A percentile compares a stretch with the other conserved stretches of the same genome.
phyloP scores from a whole-genome alignment of 2,329 filamentous ascomycete genomes.

The Pyrenophora seminiperda region DNA sequence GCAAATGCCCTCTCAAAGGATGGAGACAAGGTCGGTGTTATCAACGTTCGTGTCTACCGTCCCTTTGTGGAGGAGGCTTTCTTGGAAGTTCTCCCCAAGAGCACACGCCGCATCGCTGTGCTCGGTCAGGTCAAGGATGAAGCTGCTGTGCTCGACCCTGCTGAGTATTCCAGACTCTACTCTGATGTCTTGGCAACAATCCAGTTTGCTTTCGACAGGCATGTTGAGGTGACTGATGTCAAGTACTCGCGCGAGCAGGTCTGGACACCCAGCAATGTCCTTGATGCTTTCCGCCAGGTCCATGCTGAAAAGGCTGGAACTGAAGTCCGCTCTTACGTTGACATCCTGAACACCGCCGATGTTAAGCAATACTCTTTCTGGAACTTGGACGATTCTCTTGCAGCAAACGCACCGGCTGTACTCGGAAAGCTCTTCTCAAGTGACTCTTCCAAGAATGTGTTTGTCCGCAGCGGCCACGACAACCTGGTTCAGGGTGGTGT shows the following conservation, averaged over 20 bases:
- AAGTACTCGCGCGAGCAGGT: constrained; percentile 82
- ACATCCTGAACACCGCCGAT: constrained; percentile 58
- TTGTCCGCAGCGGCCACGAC: constrained; percentile 63
- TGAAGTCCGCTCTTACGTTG: constrained; percentile 54
- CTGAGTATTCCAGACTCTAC: constrained; percentile 83
- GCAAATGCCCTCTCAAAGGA: constrained; percentile 72
- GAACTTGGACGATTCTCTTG: constrained; percentile 78
- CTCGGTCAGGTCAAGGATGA: constrained; percentile 85
- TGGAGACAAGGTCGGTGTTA: constrained; percentile 79
- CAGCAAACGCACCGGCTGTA: constrained; percentile 67
- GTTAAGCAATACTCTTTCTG: constrained; percentile 91
- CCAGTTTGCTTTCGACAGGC: constrained; percentile 65
- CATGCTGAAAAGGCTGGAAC: constrained; percentile 49
- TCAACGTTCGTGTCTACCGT: constrained; percentile 92
- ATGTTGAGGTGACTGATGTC: constrained; percentile 75
- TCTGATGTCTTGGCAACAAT: constrained; percentile 88
- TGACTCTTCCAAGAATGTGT: constrained; percentile 66
- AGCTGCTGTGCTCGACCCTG: constrained; percentile 72
- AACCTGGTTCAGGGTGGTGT: constrained; percentile 74
- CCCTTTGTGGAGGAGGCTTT: constrained; percentile 96
- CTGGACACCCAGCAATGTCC: constrained; percentile 64
- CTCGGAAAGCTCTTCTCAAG: constrained; percentile 65
- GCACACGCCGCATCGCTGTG: constrained; percentile 76
- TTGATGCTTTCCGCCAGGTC: constrained; percentile 55
- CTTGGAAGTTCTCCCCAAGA: constrained; percentile 76